Conservation (phyloP, 2,329 filamentous ascomycete genomes). For the Dothistroma pini region DNA sequence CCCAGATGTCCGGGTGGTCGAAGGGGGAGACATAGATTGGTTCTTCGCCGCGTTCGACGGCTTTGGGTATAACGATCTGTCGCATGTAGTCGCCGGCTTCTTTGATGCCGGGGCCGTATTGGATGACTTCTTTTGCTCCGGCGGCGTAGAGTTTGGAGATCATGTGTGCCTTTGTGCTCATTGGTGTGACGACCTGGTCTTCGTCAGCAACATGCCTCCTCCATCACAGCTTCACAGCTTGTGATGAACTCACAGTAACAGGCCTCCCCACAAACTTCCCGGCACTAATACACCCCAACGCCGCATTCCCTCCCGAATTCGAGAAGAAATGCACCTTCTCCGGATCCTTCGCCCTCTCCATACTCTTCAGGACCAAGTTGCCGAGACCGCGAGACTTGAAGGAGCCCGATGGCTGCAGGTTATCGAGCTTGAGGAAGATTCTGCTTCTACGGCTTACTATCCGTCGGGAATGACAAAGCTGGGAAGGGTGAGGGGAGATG, state of each 20-base stretch:
- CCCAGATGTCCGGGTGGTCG: slow-evolving; percentile 66
- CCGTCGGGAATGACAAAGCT: slow-evolving; percentile 2
- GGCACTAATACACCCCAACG: slow-evolving; percentile 73
- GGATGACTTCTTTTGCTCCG: slow-evolving; percentile 64
- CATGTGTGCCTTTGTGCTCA: slow-evolving; percentile 64
- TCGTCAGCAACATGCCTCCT: slow-evolving; percentile 57
- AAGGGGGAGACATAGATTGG: slow-evolving; percentile 68
- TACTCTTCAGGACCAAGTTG: slow-evolving; percentile 59
- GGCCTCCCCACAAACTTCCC: slow-evolving; percentile 60
- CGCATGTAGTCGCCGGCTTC: slow-evolving; percentile 67
- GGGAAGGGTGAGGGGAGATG: neutral
- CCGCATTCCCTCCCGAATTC: slow-evolving; percentile 77
- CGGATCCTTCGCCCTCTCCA: slow-evolving; percentile 35
- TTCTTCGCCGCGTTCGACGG: slow-evolving; percentile 38
- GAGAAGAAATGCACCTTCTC: slow-evolving; percentile 65
- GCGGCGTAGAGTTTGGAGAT: slow-evolving; percentile 65
- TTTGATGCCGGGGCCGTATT: slow-evolving; percentile 63
- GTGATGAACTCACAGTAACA: slow-evolving; percentile 64
- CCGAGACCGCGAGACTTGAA: slow-evolving; percentile 80
- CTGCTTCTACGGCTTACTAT: slow-evolving; percentile 46
- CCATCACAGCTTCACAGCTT: slow-evolving; percentile 64
- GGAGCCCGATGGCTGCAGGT: slow-evolving; percentile 76
- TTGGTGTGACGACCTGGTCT: slow-evolving; percentile 63
- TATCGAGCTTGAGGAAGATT: slow-evolving; percentile 82
- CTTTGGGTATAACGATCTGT: slow-evolving; percentile 50